A percentile compares a stretch with the other conserved stretches of the same genome.
Evolutionary conservation across 148 eudicot genomes (phyloP).

Genomic region (Amaranthus cruentus): DNA sequence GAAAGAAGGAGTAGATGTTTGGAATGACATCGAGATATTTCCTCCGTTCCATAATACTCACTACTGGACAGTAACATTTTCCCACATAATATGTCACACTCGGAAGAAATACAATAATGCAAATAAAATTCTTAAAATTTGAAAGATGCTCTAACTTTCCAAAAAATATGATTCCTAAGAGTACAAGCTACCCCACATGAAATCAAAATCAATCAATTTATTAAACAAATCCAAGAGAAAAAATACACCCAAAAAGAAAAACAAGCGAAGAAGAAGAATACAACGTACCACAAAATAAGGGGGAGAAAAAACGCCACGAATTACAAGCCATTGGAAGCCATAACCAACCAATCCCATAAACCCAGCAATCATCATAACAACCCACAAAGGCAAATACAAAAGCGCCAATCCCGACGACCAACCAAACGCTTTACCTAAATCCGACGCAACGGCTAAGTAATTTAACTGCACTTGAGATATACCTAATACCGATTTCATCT

Average conservation of each 20-base stretch:
- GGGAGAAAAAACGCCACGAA: conserved; percentile 38
- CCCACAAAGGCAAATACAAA: conserved; percentile 56
- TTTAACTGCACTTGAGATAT: conserved; percentile 80
- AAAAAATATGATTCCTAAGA: too few relatives aligned
- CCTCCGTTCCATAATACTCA: too few relatives aligned
- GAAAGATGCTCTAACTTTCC: too few relatives aligned
- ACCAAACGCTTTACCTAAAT: conserved; percentile 82
- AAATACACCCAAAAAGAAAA: neutral
- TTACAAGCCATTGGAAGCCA: conserved; percentile 72
- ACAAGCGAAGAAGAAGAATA: neutral
- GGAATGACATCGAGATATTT: too few relatives aligned
- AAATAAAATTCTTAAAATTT: too few relatives aligned
- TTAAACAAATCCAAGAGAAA: neutral
- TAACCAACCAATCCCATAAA: conserved; percentile 74
- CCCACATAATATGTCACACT: too few relatives aligned
- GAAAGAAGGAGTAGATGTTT: too few relatives aligned
- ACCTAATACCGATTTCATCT: conserved; percentile 53
- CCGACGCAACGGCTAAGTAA: conserved; percentile 83
- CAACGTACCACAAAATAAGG: conserved; percentile 69
- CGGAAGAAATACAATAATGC: too few relatives aligned
- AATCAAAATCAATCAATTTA: neutral
- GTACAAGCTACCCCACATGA: too few relatives aligned
- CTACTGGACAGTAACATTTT: too few relatives aligned
- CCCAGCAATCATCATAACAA: conserved; percentile 61
- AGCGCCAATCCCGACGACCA: conserved; percentile 89